Evolutionary conservation across 768 basidiomycete genomes (phyloP).

Genomic region (Lactifluus hygrophoroides): DNA sequence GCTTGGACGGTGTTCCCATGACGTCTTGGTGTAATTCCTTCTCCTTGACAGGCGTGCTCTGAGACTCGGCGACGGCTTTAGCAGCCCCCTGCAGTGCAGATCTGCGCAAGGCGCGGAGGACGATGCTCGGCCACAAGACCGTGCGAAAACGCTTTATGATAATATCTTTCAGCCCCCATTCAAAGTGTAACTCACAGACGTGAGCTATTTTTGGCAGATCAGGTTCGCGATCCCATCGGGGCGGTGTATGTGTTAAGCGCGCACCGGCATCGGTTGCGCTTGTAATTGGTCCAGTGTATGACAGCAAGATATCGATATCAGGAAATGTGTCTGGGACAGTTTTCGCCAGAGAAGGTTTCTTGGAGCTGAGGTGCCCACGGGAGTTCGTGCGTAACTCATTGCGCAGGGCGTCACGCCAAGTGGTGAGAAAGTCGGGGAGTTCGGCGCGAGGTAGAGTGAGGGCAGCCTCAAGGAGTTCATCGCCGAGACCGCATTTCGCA

Average conservation of each 20-base stretch:
- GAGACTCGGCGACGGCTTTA: conserved; percentile 28
- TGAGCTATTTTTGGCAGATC: conserved; percentile 64
- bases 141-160: conserved; percentile 81
- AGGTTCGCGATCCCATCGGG: conserved; percentile 46
- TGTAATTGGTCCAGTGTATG: conserved; percentile 73
- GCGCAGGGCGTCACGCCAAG: conserved; percentile 55
- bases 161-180: conserved; percentile 81
- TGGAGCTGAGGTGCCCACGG: conserved; percentile 51
- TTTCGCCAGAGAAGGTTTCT: conserved; percentile 55
- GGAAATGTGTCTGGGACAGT: conserved; percentile 63
- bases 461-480: conserved; percentile 55
- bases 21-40: neutral
- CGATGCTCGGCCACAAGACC: conserved; percentile 69
- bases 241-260: conserved; percentile 29
- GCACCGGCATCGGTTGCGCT: conserved; percentile 45
- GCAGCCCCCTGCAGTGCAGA: conserved; percentile 33
- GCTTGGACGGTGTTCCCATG: conserved; percentile 38
- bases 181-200: conserved; percentile 81
- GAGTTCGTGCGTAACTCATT: conserved; percentile 65
- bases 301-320: conserved; percentile 59
- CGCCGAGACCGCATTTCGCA: conserved; percentile 74
- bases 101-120: conserved; percentile 64
- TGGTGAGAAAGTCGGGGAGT: conserved; percentile 45
- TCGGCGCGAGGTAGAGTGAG: conserved; percentile 33
- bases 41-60: conserved; percentile 9